These are phyloP conservation scores for Metarhizium rileyi DNA, from an alignment of 2,329 filamentous ascomycete genomes.

Conservation along the genomic window DNA sequence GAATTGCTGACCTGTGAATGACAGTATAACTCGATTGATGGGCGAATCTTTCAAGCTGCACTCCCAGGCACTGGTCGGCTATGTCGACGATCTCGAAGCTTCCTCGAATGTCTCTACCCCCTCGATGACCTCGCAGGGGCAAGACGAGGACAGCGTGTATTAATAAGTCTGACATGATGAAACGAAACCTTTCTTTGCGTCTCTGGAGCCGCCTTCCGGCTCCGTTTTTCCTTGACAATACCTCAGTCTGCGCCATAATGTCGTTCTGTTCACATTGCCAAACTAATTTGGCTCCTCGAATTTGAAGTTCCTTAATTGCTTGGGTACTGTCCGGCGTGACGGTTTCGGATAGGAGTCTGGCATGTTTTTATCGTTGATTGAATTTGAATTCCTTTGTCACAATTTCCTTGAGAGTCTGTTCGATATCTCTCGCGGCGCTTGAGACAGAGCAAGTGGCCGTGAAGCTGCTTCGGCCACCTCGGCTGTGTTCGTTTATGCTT, in stretches of 20 bases:
- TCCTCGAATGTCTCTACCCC: conserved; percentile 61
- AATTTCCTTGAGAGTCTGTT: conserved; percentile 12
- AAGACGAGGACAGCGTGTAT: conserved; percentile 63
- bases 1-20: neutral
- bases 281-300: neutral
- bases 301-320: neutral
- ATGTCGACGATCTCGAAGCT: conserved; percentile 73
- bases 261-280: conserved; percentile 1
- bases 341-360: conserved; percentile 7
- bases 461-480: conserved; percentile 12
- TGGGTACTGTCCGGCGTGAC: conserved; percentile 10
- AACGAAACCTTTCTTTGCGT: conserved; percentile 28
- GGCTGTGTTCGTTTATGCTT: conserved; percentile 9
- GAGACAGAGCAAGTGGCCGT: conserved; percentile 27
- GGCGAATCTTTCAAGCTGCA: conserved; percentile 97
- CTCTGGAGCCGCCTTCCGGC: neutral
- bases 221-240: neutral
- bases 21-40: conserved; percentile 85
- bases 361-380: conserved; percentile 20
- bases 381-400: conserved; percentile 16
- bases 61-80: conserved; percentile 87
- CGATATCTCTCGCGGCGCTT: conserved; percentile 23
- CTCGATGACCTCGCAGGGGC: conserved; percentile 62
- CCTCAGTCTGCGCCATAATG: conserved; percentile 12
- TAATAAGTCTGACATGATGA: conserved; percentile 42